phyloP scores from a whole-genome alignment of 495 filamentous ascomycete species.

The Bathelium albidoporum region DNA sequence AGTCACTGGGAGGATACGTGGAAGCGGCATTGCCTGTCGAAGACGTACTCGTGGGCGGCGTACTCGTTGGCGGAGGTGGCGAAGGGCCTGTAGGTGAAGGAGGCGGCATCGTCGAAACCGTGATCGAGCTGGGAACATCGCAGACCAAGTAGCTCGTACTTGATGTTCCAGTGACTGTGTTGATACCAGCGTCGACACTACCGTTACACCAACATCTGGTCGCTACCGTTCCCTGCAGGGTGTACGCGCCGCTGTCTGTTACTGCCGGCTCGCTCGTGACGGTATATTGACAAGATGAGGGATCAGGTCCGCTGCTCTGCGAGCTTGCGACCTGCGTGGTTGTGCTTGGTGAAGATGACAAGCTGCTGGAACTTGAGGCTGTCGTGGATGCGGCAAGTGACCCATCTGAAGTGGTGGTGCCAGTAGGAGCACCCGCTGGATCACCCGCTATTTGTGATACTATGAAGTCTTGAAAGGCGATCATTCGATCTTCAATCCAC shows the following conservation, averaged over 20 bases:
- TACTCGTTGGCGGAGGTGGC: not conserved
- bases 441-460: not conserved
- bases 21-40: not conserved
- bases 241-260: not conserved
- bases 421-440: not conserved
- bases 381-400: too few relatives aligned
- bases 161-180: not conserved
- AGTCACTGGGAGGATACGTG: not conserved
- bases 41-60: not conserved
- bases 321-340: too few relatives aligned
- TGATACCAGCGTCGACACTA: not conserved
- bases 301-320: not conserved
- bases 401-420: not conserved
- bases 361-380: too few relatives aligned
- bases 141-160: not conserved
- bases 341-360: too few relatives aligned
- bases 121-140: not conserved
- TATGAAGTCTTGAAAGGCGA: not conserved
- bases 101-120: not conserved
- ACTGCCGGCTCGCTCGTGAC: not conserved
- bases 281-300: not conserved
- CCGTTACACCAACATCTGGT: not conserved
- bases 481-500: not conserved
- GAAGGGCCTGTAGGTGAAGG: not conserved
- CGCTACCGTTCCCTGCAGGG: not conserved